Conservation (phyloP, 352 stramenopile genomes). For the Globisporangium mamillatum region DNA sequence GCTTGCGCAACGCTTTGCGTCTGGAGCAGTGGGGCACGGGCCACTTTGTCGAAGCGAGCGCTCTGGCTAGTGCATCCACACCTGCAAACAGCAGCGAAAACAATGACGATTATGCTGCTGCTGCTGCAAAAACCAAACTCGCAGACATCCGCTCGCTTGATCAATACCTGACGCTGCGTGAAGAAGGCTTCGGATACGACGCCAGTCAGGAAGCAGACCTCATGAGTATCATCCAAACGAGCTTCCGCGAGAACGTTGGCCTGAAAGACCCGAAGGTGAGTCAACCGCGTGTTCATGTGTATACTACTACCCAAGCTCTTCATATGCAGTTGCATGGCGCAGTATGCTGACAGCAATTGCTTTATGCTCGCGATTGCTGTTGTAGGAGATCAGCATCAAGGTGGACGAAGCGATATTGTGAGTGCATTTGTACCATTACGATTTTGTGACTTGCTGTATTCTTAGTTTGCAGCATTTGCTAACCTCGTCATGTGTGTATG, state of each 20-base stretch:
- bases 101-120: background rate
- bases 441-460: background rate
- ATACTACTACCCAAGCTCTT: background rate
- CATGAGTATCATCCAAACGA: constrained; percentile 31
- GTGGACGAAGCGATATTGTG: constrained; percentile 72
- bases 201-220: constrained; percentile 28
- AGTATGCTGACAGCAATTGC: background rate
- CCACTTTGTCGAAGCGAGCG: constrained; percentile 33
- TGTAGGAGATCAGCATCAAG: constrained; percentile 38
- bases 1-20: constrained; percentile 45
- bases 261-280: constrained; percentile 40
- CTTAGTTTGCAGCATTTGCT: background rate
- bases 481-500: background rate
- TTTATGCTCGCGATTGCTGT: background rate
- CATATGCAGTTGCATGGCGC: background rate
- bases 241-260: constrained; percentile 41
- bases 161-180: constrained; percentile 38
- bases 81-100: constrained; percentile 6
- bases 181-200: constrained; percentile 36
- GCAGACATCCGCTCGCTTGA: constrained; percentile 39
- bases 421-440: constrained; percentile 1
- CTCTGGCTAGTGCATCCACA: constrained; percentile 1
- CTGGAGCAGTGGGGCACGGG: constrained; percentile 68
- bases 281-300: constrained; percentile 12
- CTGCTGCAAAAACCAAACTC: constrained; percentile 6